These are phyloP conservation scores for Fusarium foetens DNA, from an alignment of 2,329 filamentous ascomycete genomes.

Conservation along the genomic window DNA sequence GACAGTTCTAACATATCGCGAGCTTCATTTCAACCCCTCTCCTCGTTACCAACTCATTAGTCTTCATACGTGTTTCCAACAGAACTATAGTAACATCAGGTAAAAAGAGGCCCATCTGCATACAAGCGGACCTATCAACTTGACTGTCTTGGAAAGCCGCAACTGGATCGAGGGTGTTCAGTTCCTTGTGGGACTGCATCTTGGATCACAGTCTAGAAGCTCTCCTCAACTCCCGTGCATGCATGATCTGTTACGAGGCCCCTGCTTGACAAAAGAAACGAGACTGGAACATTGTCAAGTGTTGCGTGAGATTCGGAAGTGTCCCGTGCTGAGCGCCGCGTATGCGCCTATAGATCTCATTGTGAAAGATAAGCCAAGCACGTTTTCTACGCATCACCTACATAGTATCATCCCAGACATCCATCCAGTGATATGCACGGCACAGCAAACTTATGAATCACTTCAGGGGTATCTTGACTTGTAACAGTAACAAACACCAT, in stretches of 20 bases:
- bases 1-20: conserved; percentile 37
- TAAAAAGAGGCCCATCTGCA: conserved; percentile 14
- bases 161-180: conserved; percentile 23
- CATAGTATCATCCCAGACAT: background rate
- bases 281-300: background rate
- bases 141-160: background rate
- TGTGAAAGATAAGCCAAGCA: conserved; percentile 32
- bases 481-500: conserved; percentile 28
- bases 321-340: conserved; percentile 27
- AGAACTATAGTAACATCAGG: background rate
- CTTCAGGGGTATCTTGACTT: conserved; percentile 41
- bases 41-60: background rate
- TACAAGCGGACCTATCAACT: conserved; percentile 42
- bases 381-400: background rate
- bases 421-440: conserved; percentile 18
- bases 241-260: conserved; percentile 33
- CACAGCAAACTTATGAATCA: conserved; percentile 25
- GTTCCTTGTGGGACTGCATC: conserved; percentile 13
- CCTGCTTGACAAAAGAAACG: background rate
- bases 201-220: conserved; percentile 20
- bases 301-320: conserved; percentile 27
- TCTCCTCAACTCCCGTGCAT: conserved; percentile 27
- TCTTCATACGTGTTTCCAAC: conserved; percentile 6
- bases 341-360: background rate
- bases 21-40: conserved; percentile 33